Conservation (phyloP, 1,139 yeast species). For the Saccharomycopsis hybrid region DNA sequence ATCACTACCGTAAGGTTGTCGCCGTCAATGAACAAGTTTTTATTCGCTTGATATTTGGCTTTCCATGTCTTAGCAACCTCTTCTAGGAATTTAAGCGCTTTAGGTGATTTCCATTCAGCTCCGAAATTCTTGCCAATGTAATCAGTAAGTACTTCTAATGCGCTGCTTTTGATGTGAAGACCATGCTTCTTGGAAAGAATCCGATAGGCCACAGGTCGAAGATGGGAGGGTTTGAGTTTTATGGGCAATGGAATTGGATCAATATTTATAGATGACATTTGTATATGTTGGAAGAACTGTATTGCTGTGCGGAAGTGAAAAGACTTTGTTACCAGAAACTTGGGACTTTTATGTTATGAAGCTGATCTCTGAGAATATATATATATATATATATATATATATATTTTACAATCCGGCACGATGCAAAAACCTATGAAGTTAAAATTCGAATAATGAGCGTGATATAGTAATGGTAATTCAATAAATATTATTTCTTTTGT, state of each 20-base stretch:
- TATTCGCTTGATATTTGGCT: constrained; percentile 49
- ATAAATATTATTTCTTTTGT: too few relatives aligned
- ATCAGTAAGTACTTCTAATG: constrained; percentile 65
- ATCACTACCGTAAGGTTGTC: constrained; percentile 59
- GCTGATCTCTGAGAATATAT: too few relatives aligned
- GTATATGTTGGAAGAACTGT: too few relatives aligned
- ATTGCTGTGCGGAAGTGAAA: too few relatives aligned
- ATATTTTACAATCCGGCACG: too few relatives aligned
- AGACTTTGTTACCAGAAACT: too few relatives aligned
- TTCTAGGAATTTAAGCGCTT: constrained; percentile 65
- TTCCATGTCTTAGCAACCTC: constrained; percentile 82
- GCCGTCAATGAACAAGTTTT: constrained; percentile 81
- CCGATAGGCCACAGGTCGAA: constrained; percentile 88
- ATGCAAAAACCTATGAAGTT: too few relatives aligned
- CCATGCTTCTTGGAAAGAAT: constrained; percentile 89
- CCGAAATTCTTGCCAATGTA: constrained; percentile 74
- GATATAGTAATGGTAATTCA: too few relatives aligned
- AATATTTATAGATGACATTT: too few relatives aligned
- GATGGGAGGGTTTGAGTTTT: constrained; percentile 66
- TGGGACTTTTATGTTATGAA: too few relatives aligned
- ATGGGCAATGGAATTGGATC: constrained; percentile 48
- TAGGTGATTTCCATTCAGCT: constrained; percentile 73
- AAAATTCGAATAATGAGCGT: too few relatives aligned
- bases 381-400: too few relatives aligned
- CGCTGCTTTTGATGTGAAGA: constrained; percentile 80